Evolutionary conservation across 2,329 filamentous ascomycete genomes (phyloP).

Genomic region (Fusarium transvaalense): DNA sequence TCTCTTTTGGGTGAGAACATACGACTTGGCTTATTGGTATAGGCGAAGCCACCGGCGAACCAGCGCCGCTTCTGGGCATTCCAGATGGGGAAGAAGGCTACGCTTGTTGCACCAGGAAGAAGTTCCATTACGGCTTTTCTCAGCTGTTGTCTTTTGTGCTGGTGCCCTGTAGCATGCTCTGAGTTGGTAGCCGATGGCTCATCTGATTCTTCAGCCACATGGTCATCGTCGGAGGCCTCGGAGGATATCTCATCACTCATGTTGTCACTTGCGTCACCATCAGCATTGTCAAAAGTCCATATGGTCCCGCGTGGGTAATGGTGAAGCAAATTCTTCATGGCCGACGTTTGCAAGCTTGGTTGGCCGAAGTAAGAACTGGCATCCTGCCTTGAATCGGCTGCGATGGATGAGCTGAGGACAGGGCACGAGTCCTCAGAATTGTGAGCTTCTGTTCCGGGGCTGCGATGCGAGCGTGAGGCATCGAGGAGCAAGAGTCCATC

Average conservation of each 20-base stretch:
- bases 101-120: neutral
- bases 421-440: no score
- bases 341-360: rapidly evolving
- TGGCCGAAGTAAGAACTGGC: neutral
- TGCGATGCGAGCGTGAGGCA: neutral
- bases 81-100: neutral
- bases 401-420: neutral
- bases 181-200: rapidly evolving
- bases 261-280: neutral
- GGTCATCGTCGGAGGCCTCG: neutral
- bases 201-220: neutral
- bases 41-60: slow-evolving; percentile 1
- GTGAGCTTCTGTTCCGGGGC: no score
- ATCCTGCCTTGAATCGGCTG: rapidly evolving
- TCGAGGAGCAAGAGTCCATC: neutral
- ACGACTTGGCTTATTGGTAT: neutral
- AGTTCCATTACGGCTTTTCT: neutral
- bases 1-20: neutral
- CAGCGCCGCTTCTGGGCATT: slow-evolving; percentile 5
- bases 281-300: neutral
- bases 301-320: neutral
- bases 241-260: neutral
- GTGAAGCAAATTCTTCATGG: neutral
- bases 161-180: rapidly evolving
- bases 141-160: neutral